Percentiles rank a stretch among this genome's conserved stretches.
phyloP scores from a whole-genome alignment of 164 flowering plant species.

The Stephania japonica region DNA sequence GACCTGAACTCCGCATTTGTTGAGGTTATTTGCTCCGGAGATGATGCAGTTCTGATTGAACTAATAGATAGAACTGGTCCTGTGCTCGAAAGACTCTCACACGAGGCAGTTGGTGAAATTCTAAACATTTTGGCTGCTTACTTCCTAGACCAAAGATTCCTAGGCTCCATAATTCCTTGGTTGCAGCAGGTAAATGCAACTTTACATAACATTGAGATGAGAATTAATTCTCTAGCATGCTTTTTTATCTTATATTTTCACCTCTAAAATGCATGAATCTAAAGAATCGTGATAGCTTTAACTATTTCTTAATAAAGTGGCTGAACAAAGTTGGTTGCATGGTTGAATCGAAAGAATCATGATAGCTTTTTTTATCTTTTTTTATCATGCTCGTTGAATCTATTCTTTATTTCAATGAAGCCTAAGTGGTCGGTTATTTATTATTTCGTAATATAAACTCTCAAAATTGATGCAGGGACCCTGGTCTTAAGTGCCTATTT shows the following conservation, averaged over 20 bases:
- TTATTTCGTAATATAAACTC: background rate
- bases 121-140: constrained; percentile 49
- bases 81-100: constrained; percentile 57
- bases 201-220: background rate
- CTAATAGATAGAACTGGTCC: constrained; percentile 84
- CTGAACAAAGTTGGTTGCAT: background rate
- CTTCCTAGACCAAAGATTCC: constrained; percentile 51
- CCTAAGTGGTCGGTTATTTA: background rate
- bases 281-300: background rate
- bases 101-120: constrained; percentile 47
- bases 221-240: background rate
- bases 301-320: background rate
- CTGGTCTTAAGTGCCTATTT: background rate
- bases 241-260: background rate
- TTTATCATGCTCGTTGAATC: background rate
- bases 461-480: background rate
- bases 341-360: too few species aligned
- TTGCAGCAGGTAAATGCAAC: constrained; percentile 62
- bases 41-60: constrained; percentile 54
- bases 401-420: background rate
- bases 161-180: constrained; percentile 73
- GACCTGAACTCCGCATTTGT: constrained; percentile 73
- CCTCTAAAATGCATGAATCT: background rate
- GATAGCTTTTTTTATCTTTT: too few species aligned
- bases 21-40: constrained; percentile 64